phyloP scores from a whole-genome alignment of 495 filamentous ascomycete species.

The Aspergillus haitiensis region DNA sequence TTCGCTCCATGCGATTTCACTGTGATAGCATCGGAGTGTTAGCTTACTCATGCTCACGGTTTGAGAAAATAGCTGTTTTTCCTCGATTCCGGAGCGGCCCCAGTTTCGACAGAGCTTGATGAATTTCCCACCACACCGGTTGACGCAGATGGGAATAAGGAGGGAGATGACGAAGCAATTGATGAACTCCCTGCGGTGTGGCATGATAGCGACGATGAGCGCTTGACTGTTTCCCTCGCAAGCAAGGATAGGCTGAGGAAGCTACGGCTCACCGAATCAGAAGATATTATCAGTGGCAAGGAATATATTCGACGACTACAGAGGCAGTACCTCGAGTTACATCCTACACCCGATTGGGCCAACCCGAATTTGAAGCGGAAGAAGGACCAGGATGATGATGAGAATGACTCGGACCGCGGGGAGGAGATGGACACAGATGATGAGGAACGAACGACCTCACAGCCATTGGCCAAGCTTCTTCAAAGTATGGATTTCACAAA shows the following conservation, averaged over 20 bases:
- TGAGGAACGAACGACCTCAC: conserved; percentile 61
- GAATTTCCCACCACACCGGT: conserved; percentile 34
- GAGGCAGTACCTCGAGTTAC: conserved; percentile 75
- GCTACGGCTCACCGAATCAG: conserved; percentile 71
- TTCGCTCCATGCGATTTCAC: neutral
- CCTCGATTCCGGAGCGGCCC: conserved; percentile 61
- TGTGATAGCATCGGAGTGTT: neutral
- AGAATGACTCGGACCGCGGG: conserved; percentile 42
- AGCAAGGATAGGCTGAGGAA: conserved; percentile 73
- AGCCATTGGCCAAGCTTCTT: conserved; percentile 79
- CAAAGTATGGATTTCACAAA: conserved; percentile 60
- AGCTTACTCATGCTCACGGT: conserved; percentile 14
- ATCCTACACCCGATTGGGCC: conserved; percentile 82
- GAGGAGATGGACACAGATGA: conserved; percentile 57
- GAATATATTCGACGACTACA: conserved; percentile 82
- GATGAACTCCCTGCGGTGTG: conserved; percentile 59
- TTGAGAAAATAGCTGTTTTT: conserved; percentile 60
- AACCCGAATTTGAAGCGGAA: conserved; percentile 52
- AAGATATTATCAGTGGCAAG: conserved; percentile 81
- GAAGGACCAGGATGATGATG: conserved; percentile 48
- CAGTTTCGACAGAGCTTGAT: conserved; percentile 44
- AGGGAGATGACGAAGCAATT: conserved; percentile 36
- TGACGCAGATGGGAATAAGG: conserved; percentile 25
- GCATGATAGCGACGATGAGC: conserved; percentile 96
- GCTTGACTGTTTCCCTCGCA: conserved; percentile 77